These are phyloP conservation scores for Nectriaceae sp. DNA, from an alignment of 2,329 filamentous ascomycete genomes.

Conservation along the genomic window DNA sequence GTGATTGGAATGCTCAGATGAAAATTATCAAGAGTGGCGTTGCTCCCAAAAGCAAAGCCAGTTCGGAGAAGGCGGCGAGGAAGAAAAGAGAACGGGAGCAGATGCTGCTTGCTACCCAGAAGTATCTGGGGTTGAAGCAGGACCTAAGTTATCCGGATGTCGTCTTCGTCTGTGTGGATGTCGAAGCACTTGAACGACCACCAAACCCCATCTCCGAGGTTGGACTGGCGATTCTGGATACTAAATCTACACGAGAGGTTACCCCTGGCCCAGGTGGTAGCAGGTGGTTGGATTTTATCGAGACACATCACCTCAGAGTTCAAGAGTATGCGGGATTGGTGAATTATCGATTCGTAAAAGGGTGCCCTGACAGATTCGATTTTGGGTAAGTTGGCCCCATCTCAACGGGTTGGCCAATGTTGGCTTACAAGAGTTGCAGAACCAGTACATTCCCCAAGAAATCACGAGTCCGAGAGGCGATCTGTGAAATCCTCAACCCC, in stretches of 20 bases:
- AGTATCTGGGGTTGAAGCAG: slow-evolving; percentile 65
- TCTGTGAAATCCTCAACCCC: slow-evolving; percentile 40
- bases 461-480: slow-evolving; percentile 33
- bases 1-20: slow-evolving; percentile 22
- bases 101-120: slow-evolving; percentile 64
- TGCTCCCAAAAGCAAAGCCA: slow-evolving; percentile 40
- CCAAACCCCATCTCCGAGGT: slow-evolving; percentile 77
- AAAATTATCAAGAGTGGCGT: slow-evolving; percentile 23
- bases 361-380: slow-evolving; percentile 72
- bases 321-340: slow-evolving; percentile 64
- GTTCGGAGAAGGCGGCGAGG: slow-evolving; percentile 44
- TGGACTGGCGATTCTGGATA: slow-evolving; percentile 81
- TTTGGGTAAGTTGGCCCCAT: slow-evolving; percentile 63
- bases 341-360: slow-evolving; percentile 70
- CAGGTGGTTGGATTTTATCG: slow-evolving; percentile 69
- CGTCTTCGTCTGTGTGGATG: slow-evolving; percentile 77
- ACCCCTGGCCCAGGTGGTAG: slow-evolving; percentile 62
- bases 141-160: slow-evolving; percentile 15
- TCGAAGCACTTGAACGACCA: slow-evolving; percentile 76
- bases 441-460: slow-evolving; percentile 44
- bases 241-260: slow-evolving; percentile 51
- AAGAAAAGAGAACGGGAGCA: slow-evolving; percentile 53
- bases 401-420: neutral
- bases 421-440: slow-evolving; percentile 32
- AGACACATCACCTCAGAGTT: slow-evolving; percentile 75